phyloP scores from a whole-genome alignment of 1,284 basidiomycete genomes.

The Tilletiopsis washingtonensis region DNA sequence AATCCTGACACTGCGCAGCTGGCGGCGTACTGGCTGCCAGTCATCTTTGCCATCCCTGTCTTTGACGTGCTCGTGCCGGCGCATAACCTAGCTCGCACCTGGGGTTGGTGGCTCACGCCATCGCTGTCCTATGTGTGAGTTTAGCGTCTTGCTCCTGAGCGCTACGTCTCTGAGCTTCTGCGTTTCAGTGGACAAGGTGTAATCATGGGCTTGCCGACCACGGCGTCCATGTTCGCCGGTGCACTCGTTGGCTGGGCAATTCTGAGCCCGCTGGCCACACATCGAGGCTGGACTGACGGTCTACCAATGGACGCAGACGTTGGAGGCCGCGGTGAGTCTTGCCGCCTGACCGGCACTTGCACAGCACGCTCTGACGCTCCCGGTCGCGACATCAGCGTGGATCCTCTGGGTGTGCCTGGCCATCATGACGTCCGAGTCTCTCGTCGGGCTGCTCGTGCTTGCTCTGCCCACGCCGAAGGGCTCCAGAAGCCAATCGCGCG shows the following conservation, averaged over 20 bases:
- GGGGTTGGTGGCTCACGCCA: constrained; percentile 92
- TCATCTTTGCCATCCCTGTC: constrained; percentile 79
- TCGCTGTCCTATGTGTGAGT: constrained; percentile 58
- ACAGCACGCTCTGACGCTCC: background rate
- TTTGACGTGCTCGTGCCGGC: constrained; percentile 64
- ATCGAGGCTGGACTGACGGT: constrained; percentile 80
- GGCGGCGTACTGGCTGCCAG: constrained; percentile 70
- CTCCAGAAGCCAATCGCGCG: background rate
- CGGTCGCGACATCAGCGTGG: too few relatives aligned
- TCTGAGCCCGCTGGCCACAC: constrained; percentile 74
- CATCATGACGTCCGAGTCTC: constrained; percentile 81
- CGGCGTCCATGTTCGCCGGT: constrained; percentile 84
- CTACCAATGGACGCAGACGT: constrained; percentile 72
- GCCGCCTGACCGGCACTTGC: constrained; percentile 12
- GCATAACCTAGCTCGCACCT: constrained; percentile 63
- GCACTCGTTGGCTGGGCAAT: constrained; percentile 94
- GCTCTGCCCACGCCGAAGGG: constrained; percentile 36
- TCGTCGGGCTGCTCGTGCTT: constrained; percentile 76
- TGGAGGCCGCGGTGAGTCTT: constrained; percentile 60
- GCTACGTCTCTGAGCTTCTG: too few relatives aligned
- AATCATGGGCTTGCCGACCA: constrained; percentile 95
- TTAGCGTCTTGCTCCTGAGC: too few relatives aligned
- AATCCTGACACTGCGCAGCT: constrained; percentile 43
- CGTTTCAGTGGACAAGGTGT: constrained; percentile 58
- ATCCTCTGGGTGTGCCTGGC: constrained; percentile 81